Percentiles rank a stretch among this genome's conserved stretches.
phyloP scores from a whole-genome alignment of 352 stramenopile genomes.

The Pythium guiyangense region DNA sequence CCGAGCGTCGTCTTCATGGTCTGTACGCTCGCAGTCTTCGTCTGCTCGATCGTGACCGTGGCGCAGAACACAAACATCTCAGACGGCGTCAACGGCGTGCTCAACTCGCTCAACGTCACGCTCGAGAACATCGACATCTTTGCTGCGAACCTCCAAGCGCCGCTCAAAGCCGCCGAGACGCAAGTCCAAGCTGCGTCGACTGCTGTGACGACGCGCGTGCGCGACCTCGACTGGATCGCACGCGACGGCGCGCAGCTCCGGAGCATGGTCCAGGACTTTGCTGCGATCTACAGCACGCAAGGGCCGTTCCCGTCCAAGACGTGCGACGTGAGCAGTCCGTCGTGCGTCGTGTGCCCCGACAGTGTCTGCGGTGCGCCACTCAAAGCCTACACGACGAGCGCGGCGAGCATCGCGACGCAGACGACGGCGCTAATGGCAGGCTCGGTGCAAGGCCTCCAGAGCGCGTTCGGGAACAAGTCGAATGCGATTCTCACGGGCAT shows the following conservation, averaged over 20 bases:
- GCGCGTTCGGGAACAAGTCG: conserved; percentile 38
- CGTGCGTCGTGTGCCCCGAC: conserved; percentile 52
- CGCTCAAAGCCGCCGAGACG: conserved; percentile 34
- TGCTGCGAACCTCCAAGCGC: conserved; percentile 51
- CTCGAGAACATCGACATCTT: conserved; percentile 80
- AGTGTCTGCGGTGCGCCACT: conserved; percentile 48
- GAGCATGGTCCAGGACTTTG: conserved; percentile 59
- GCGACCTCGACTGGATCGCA: conserved; percentile 48
- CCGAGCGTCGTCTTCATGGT: conserved; percentile 56
- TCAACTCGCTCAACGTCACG: conserved; percentile 65
- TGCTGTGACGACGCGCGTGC: conserved; percentile 32
- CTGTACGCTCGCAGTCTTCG: conserved; percentile 71
- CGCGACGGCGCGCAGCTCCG: conserved; percentile 40
- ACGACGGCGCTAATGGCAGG: conserved; percentile 25
- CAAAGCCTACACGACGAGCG: conserved; percentile 30
- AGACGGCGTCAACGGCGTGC: conserved; percentile 47
- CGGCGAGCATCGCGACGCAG: conserved; percentile 14
- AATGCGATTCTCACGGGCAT: conserved; percentile 35
- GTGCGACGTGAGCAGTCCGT: conserved; percentile 35
- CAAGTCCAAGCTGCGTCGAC: conserved; percentile 38
- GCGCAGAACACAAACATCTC: conserved; percentile 82
- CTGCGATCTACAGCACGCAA: conserved; percentile 43
- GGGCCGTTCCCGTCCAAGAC: conserved; percentile 47
- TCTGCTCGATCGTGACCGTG: conserved; percentile 69
- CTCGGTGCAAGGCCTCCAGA: conserved; percentile 26